A percentile compares a stretch with the other conserved stretches of the same genome.
Evolutionary conservation across 805 yeast genomes (phyloP).

Genomic region (Candida montana): DNA sequence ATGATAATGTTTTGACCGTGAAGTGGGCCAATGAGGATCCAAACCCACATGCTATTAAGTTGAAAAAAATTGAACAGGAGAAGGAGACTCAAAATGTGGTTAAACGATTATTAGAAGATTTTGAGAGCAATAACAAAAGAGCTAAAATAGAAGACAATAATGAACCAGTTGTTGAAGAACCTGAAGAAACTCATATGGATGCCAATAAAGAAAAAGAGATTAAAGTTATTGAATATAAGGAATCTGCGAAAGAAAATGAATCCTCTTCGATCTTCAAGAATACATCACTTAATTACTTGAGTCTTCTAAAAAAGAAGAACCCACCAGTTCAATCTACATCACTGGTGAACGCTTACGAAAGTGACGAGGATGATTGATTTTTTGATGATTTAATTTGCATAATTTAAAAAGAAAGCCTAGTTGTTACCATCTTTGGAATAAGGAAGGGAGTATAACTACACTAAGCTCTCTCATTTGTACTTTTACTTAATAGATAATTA

Average conservation of each 20-base stretch:
- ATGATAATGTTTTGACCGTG: conserved; percentile 57
- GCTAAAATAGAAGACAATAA: conserved; percentile 2
- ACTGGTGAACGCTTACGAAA: conserved; percentile 6
- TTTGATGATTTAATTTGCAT: too few species aligned
- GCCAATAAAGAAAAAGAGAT: conserved; percentile 6
- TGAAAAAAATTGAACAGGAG: conserved; percentile 34
- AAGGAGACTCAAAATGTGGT: conserved; percentile 36
- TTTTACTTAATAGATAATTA: too few species aligned
- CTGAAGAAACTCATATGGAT: conserved; percentile 24
- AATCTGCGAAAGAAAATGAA: neutral
- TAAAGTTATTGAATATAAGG: neutral
- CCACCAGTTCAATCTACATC: neutral
- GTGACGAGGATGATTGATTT: conserved; percentile 7
- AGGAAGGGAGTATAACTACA: too few species aligned
- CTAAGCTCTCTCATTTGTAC: too few species aligned
- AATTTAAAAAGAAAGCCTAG: neutral
- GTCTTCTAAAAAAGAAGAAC: neutral
- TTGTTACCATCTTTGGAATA: too few species aligned
- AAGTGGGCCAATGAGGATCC: conserved; percentile 93
- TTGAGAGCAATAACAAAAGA: conserved; percentile 24
- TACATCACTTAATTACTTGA: conserved; percentile 1
- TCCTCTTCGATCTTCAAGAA: neutral
- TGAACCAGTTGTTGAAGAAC: conserved; percentile 20
- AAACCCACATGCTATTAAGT: conserved; percentile 52
- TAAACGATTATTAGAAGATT: conserved; percentile 32